These are phyloP conservation scores for Xylariomycetidae sp. DNA, from an alignment of 2,329 filamentous ascomycete genomes.

Conservation along the genomic window DNA sequence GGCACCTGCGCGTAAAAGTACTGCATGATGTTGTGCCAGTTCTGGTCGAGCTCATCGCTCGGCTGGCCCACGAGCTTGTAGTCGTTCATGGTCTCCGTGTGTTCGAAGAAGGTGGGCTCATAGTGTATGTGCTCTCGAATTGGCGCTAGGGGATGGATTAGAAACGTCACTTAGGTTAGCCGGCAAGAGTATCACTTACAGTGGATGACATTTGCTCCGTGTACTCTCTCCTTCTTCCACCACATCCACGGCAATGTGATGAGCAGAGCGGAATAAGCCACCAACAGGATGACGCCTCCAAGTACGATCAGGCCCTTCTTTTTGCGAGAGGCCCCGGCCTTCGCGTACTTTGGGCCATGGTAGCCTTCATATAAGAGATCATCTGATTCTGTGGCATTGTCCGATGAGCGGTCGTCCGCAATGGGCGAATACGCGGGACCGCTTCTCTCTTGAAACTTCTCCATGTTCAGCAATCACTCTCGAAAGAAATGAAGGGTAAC, in stretches of 20 bases:
- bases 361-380: conserved; percentile 10
- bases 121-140: conserved; percentile 14
- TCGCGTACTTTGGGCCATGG: conserved; percentile 1
- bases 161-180: background rate
- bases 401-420: conserved; percentile 11
- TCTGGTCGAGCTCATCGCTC: conserved; percentile 13
- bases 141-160: conserved; percentile 5
- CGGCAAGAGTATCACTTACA: conserved; percentile 5
- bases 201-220: conserved; percentile 18
- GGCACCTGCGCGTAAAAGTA: conserved; percentile 18
- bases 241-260: conserved; percentile 12
- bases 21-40: conserved; percentile 16
- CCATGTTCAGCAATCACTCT: conserved; percentile 4
- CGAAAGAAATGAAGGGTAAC: background rate
- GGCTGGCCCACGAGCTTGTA: conserved; percentile 14
- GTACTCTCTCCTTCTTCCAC: conserved; percentile 13
- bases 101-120: conserved; percentile 14
- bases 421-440: conserved; percentile 10
- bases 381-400: conserved; percentile 12
- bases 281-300: conserved; percentile 7
- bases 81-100: conserved; percentile 13
- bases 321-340: conserved; percentile 4
- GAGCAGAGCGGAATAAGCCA: conserved; percentile 12
- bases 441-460: conserved; percentile 2
- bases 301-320: conserved; percentile 6